These are phyloP conservation scores for Candida germanica DNA, from an alignment of 805 yeast genomes.

Conservation along the genomic window DNA sequence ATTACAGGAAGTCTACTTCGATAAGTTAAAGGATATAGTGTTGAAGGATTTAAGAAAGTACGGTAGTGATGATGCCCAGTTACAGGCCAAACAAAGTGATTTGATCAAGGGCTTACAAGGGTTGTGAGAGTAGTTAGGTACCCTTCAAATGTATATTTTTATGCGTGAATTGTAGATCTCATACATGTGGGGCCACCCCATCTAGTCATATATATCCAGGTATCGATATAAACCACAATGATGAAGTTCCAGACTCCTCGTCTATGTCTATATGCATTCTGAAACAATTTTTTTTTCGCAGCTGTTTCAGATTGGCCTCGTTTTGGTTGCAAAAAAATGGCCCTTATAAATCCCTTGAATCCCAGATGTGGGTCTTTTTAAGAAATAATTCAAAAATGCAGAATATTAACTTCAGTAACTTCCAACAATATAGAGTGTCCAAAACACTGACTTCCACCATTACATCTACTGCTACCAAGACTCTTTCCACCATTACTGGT, in stretches of 20 bases:
- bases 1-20: constrained; percentile 92
- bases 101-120: constrained; percentile 38
- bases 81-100: constrained; percentile 34
- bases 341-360: too few relatives aligned
- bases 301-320: constrained; percentile 8
- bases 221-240: too few relatives aligned
- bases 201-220: too few relatives aligned
- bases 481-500: neutral
- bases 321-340: constrained; percentile 7
- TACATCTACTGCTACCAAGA: constrained; percentile 2
- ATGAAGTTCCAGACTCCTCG: too few relatives aligned
- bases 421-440: constrained; percentile 2
- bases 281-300: too few relatives aligned
- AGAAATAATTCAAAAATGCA: too few relatives aligned
- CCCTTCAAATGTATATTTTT: too few relatives aligned
- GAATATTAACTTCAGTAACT: neutral
- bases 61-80: constrained; percentile 30
- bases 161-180: too few relatives aligned
- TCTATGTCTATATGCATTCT: too few relatives aligned
- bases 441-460: constrained; percentile 3
- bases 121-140: too few relatives aligned
- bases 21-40: constrained; percentile 86
- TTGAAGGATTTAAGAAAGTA: constrained; percentile 41
- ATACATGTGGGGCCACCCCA: too few relatives aligned
- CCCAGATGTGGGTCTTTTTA: too few relatives aligned